Base-by-base conservation (phyloP, 345 rosid species). In the Cardiospermum halicacabum region DNA sequence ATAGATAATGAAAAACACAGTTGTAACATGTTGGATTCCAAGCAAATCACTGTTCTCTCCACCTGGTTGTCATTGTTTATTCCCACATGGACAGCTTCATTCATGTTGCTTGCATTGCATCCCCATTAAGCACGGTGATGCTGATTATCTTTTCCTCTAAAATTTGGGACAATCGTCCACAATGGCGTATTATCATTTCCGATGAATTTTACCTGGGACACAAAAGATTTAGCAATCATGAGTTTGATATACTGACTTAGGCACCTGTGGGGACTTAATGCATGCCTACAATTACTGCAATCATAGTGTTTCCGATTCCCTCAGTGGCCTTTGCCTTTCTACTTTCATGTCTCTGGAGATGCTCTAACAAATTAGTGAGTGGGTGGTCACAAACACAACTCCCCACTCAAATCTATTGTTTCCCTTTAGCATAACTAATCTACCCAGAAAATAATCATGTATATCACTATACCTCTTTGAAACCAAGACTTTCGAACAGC, bases 401-500 rank as follows among this genome's bases (percentile, higher is more conserved):
- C 50, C 51, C 56, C 65, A 28, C 13, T 4, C 19, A 49, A n/a
- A 53, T 40, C 37, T 22, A 60, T 65, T 36, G 18, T 55, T 32
- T 60, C 47, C 7, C 27, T 26, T 62, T 48, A 56, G 27, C 16
- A n/a, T n/a, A 53, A 53, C 26, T 27, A 37, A 25, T 65, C 36
- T 53, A 37, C 27, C 30, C 39, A 9, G 11, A 10, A 40, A 21
- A 30, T 28, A 27, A 40, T 26, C 13, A 42, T 58, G 54, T 45
- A 27, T 11, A 66, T 65, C 37, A 53, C 18, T 16, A 28, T 83
- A 88, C 99, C 97, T 87, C 69, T 87, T 74, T 75, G 89, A 81
- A 90, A 88, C 99, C 97, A 94, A 11, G 96, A 86, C 71, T 80
- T 91, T 18, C 97, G 85, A 72, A 84, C 82, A 56, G 87, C 84